These are phyloP conservation scores for Quercus alba DNA, from an alignment of 306 rosid species.

Conservation along the genomic window DNA sequence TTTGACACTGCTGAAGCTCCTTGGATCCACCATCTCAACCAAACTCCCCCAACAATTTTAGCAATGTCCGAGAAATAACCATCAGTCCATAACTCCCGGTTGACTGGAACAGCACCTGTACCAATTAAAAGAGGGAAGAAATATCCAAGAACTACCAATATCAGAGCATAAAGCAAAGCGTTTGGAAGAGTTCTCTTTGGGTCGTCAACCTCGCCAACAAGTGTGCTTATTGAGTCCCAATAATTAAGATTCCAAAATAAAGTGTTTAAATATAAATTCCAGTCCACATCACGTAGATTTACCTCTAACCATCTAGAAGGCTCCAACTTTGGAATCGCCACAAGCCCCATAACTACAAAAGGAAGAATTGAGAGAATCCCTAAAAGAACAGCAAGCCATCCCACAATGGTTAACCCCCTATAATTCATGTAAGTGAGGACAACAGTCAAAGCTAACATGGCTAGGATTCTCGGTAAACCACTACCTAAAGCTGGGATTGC, in stretches of 20 bases:
- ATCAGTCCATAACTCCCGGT: slow-evolving; percentile 64
- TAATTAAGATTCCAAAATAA: slow-evolving; percentile 56
- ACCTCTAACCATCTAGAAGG: slow-evolving; percentile 34
- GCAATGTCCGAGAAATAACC: slow-evolving; percentile 71
- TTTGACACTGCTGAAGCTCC: slow-evolving; percentile 88
- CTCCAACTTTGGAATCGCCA: slow-evolving; percentile 37
- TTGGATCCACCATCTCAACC: slow-evolving; percentile 95
- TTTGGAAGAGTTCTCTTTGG: neutral
- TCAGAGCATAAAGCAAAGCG: slow-evolving; percentile 73
- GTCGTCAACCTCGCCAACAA: slow-evolving; percentile 22
- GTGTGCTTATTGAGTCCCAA: slow-evolving; percentile 51
- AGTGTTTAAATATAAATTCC: slow-evolving; percentile 48
- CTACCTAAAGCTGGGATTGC: no score
- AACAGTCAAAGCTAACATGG: slow-evolving; percentile 39
- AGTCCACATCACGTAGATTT: slow-evolving; percentile 33
- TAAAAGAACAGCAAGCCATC: slow-evolving; percentile 43
- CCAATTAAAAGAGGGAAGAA: slow-evolving; percentile 77
- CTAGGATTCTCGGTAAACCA: slow-evolving; percentile 33
- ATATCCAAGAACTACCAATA: slow-evolving; percentile 72
- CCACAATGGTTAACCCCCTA: slow-evolving; percentile 45
- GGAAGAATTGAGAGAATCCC: slow-evolving; percentile 44
- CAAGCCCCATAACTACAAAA: slow-evolving; percentile 32
- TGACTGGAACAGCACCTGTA: slow-evolving; percentile 59
- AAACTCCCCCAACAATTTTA: slow-evolving; percentile 70
- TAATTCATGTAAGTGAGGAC: slow-evolving; percentile 47